A percentile compares a stretch with the other conserved stretches of the same genome.
These are phyloP conservation scores for Myxozyma vanderwaltii DNA, from an alignment of 805 yeast species.

Conservation along the genomic window DNA sequence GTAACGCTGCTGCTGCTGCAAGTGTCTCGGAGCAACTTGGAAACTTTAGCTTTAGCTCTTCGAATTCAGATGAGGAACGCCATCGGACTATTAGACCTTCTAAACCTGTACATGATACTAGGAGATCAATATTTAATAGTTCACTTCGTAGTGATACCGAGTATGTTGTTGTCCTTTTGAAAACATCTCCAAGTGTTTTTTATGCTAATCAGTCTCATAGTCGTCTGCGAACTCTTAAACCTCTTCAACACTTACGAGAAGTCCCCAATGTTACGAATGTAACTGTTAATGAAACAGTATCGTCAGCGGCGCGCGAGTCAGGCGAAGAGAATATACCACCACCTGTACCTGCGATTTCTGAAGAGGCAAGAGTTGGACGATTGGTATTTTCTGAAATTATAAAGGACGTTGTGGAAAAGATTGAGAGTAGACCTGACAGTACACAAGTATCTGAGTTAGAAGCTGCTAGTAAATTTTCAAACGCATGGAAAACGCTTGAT, in stretches of 20 bases:
- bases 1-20: background rate
- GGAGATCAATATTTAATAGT: background rate
- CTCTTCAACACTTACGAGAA: constrained; percentile 16
- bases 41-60: background rate
- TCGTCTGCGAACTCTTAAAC: constrained; percentile 19
- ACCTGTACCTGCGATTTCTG: background rate
- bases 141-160: constrained; percentile 14
- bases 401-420: background rate
- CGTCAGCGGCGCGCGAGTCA: constrained; percentile 1
- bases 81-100: constrained; percentile 10
- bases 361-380: constrained; percentile 9
- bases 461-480: constrained; percentile 19
- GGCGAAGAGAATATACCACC: constrained; percentile 18
- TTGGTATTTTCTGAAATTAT: constrained; percentile 11
- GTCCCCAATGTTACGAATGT: constrained; percentile 7
- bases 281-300: background rate
- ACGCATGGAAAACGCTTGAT: constrained; percentile 30
- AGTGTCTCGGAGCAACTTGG: constrained; percentile 9
- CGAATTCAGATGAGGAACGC: constrained; percentile 2
- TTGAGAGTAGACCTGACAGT: constrained; percentile 1
- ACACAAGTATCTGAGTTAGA: constrained; percentile 3
- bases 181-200: no score
- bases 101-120: background rate
- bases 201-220: background rate
- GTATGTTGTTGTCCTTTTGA: constrained; percentile 5